Conservation (phyloP, 345 rosid species). For the Boechera stricta region DNA sequence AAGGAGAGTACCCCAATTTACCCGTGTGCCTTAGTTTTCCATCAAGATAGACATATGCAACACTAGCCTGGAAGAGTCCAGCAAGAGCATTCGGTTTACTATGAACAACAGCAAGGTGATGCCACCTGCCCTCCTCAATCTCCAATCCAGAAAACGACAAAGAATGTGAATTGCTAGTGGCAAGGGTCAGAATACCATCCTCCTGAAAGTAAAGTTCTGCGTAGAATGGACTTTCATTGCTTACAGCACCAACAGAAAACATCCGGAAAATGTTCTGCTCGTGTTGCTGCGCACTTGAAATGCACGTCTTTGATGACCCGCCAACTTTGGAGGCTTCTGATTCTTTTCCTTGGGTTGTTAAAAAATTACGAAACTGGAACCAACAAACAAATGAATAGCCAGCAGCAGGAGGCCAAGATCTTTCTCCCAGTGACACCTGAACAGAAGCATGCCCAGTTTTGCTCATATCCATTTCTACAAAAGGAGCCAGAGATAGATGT, state of each 20-base stretch:
- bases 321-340: conserved; percentile 64
- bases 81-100: conserved; percentile 99
- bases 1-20: conserved; percentile 96
- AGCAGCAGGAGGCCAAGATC: conserved; percentile 99
- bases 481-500: conserved; percentile 89
- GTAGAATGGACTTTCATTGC: conserved; percentile 70
- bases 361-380: conserved; percentile 88
- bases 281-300: conserved; percentile 57
- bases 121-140: conserved; percentile 96
- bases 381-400: conserved; percentile 99
- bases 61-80: conserved; percentile 98
- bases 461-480: conserved; percentile 95
- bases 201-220: conserved; percentile 95
- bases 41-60: conserved; percentile 94
- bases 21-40: conserved; percentile 98
- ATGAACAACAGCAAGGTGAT: conserved; percentile 99
- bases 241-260: conserved; percentile 93
- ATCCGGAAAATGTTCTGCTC: conserved; percentile 73
- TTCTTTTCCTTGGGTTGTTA: conserved; percentile 72
- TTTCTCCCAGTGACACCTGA: conserved; percentile 97
- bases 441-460: conserved; percentile 95
- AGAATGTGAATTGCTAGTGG: conserved; percentile 89
- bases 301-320: conserved; percentile 55
- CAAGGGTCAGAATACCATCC: conserved; percentile 92
- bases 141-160: conserved; percentile 96